A percentile compares a stretch with the other conserved stretches of the same genome.
Evolutionary conservation across 2,329 filamentous ascomycete genomes (phyloP).

Genomic region (Chrysoporthe austroafricana): DNA sequence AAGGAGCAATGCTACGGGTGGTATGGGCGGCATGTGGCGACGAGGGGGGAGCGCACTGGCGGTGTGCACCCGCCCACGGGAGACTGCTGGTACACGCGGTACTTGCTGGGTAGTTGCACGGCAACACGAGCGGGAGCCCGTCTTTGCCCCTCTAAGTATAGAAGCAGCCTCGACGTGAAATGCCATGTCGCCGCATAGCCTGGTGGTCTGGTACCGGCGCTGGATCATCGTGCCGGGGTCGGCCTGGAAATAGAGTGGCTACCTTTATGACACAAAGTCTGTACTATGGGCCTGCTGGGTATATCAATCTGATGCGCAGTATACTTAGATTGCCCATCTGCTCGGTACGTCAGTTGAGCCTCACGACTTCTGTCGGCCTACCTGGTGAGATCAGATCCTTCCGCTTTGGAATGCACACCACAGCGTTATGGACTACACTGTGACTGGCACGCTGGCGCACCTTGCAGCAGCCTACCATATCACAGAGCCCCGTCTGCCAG

Average conservation of each 20-base stretch:
- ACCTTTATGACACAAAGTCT: background rate
- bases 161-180: background rate
- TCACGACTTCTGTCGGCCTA: background rate
- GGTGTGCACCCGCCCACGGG: too few species aligned
- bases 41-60: too few species aligned
- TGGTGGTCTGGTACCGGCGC: too few species aligned
- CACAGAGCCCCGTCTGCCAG: background rate
- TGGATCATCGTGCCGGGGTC: background rate
- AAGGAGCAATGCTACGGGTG: background rate
- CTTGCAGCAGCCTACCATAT: background rate
- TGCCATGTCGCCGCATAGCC: background rate
- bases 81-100: too few species aligned
- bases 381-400: background rate
- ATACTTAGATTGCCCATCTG: background rate
- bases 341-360: background rate
- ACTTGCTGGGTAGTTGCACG: background rate
- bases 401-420: background rate
- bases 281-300: background rate
- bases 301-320: slow-evolving; percentile 1
- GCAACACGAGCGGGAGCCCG: slow-evolving; percentile 5
- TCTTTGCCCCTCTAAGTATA: background rate
- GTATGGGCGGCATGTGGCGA: too few species aligned
- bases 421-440: background rate
- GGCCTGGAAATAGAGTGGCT: background rate
- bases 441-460: too few species aligned